These are phyloP conservation scores for Colletotrichum sp. DNA, from an alignment of 2,329 filamentous ascomycete species.

Conservation along the genomic window DNA sequence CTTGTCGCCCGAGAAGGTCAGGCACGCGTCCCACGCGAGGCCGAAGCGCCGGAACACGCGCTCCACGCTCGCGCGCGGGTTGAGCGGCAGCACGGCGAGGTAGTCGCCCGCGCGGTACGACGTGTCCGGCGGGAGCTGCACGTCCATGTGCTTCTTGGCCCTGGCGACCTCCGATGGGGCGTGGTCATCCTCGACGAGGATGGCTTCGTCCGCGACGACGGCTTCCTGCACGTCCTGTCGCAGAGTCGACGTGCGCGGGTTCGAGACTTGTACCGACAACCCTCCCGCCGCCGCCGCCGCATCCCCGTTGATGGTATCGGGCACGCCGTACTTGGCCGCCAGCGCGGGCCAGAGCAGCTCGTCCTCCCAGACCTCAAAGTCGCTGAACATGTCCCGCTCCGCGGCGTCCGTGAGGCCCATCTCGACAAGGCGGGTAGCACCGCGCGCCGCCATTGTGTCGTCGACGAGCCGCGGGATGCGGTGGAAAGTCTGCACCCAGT, in stretches of 20 bases:
- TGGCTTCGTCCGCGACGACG: constrained; percentile 55
- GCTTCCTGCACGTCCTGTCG: constrained; percentile 66
- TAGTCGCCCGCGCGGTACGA: constrained; percentile 79
- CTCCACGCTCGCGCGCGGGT: constrained; percentile 65
- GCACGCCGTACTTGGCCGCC: constrained; percentile 52
- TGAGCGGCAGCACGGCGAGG: constrained; percentile 74
- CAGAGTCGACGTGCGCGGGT: constrained; percentile 59
- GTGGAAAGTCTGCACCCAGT: constrained; percentile 70
- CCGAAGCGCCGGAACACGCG: constrained; percentile 70
- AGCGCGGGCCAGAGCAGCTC: constrained; percentile 56
- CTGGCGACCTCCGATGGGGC: constrained; percentile 40
- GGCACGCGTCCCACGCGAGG: constrained; percentile 70
- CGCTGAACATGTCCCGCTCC: constrained; percentile 68
- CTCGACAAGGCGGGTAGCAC: constrained; percentile 38
- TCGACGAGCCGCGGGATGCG: constrained; percentile 69
- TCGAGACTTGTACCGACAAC: constrained; percentile 55
- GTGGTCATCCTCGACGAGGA: constrained; percentile 38
- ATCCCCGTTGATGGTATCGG: constrained; percentile 28
- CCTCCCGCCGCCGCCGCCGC: constrained; percentile 23
- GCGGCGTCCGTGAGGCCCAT: constrained; percentile 66
- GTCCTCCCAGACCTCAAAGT: constrained; percentile 72
- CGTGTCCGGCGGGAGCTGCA: constrained; percentile 69
- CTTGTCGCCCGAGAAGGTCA: constrained; percentile 62
- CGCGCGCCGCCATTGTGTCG: constrained; percentile 45
- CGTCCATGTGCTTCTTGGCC: constrained; percentile 68